Evolutionary conservation across 108 stramenopile species (phyloP).

Genomic region (Skeletonema grethae): DNA sequence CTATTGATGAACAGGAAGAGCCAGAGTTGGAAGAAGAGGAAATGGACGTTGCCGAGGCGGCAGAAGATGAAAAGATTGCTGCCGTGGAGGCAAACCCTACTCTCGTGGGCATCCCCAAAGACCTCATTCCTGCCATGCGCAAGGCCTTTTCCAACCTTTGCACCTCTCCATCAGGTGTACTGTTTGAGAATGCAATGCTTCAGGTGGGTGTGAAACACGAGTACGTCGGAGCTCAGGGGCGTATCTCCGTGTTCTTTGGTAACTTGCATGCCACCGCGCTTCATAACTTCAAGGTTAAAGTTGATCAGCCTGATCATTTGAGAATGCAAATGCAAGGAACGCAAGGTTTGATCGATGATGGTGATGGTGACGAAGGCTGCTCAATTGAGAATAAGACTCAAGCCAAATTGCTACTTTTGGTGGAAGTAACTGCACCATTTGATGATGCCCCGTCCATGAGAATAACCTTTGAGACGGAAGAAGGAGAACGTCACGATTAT

Average conservation of each 20-base stretch:
- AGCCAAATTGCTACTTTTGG: conserved; percentile 80
- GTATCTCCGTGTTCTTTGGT: conserved; percentile 90
- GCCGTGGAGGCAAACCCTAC: conserved; percentile 19
- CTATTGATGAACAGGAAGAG: conserved; percentile 61
- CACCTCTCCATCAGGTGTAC: conserved; percentile 82
- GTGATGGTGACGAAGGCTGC: conserved; percentile 71
- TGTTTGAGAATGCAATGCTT: conserved; percentile 87
- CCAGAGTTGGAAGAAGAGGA: conserved; percentile 26
- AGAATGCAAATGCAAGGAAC: conserved; percentile 88
- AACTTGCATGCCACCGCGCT: conserved; percentile 74
- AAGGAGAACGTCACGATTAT: conserved; percentile 81
- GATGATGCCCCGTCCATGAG: conserved; percentile 91
- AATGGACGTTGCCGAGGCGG: conserved; percentile 15
- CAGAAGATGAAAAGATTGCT: conserved; percentile 8
- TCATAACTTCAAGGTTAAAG: conserved; percentile 70
- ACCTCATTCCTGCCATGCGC: conserved; percentile 89
- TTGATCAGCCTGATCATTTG: conserved; percentile 83
- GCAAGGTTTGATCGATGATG: conserved; percentile 77
- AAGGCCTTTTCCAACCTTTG: conserved; percentile 89
- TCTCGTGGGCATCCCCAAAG: conserved; percentile 84
- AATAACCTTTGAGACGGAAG: conserved; percentile 82
- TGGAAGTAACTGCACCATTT: conserved; percentile 89
- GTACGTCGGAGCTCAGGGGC: conserved; percentile 89
- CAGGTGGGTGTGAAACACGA: conserved; percentile 91
- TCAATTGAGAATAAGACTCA: conserved; percentile 84